Conservation (phyloP, 345 rosid genomes). For the Populus simonii region DNA sequence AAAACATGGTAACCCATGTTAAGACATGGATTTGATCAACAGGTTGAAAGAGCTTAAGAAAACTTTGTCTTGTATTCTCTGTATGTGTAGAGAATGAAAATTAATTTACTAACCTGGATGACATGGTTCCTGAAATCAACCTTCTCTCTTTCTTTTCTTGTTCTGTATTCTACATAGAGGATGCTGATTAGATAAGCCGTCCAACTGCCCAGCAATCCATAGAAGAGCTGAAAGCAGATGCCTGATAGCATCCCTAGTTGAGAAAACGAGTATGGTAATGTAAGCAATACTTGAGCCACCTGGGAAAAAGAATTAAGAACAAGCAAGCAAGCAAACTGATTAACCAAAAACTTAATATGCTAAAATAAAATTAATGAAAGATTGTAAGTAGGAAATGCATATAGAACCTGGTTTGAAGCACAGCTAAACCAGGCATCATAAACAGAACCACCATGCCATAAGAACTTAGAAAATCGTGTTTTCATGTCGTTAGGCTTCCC, state of each 20-base stretch:
- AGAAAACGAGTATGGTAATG: slow-evolving; percentile 96
- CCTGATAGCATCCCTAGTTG: slow-evolving; percentile 97
- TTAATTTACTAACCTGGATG: slow-evolving; percentile 57
- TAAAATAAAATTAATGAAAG: background rate
- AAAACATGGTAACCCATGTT: background rate
- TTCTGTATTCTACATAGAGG: slow-evolving; percentile 95
- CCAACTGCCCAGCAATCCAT: slow-evolving; percentile 94
- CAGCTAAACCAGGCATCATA: slow-evolving; percentile 99
- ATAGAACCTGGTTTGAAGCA: slow-evolving; percentile 82
- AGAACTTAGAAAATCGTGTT: slow-evolving; percentile 57
- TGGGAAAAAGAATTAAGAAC: slow-evolving; percentile 24
- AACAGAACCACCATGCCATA: slow-evolving; percentile 96
- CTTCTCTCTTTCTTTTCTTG: slow-evolving; percentile 92
- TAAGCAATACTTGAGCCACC: slow-evolving; percentile 99
- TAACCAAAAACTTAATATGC: no score
- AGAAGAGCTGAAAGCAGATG: slow-evolving; percentile 85
- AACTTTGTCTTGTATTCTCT: background rate
- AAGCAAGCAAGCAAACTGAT: background rate
- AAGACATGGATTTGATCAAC: background rate
- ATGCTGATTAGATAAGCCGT: slow-evolving; percentile 91
- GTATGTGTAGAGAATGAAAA: background rate
- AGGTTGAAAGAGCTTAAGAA: background rate
- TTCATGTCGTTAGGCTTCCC: slow-evolving; percentile 59
- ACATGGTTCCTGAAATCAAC: slow-evolving; percentile 98
- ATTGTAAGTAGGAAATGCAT: background rate